Conservation (phyloP, 306 rosid genomes). For the Glycyrrhiza uralensis region DNA sequence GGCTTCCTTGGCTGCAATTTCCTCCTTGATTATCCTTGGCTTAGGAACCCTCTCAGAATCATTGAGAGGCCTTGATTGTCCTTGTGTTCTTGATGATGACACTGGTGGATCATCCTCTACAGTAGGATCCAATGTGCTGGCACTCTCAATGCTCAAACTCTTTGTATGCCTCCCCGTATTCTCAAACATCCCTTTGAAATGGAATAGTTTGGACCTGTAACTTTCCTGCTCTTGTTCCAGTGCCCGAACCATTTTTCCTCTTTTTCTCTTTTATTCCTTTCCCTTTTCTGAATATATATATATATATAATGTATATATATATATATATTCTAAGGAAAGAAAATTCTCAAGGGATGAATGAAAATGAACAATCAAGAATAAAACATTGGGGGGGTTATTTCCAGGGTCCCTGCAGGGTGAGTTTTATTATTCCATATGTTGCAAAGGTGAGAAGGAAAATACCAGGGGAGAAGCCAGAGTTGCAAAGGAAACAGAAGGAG, state of each 20-base stretch:
- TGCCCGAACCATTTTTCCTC: slow-evolving; percentile 50
- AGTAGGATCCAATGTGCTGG: slow-evolving; percentile 21
- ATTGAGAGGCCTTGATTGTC: slow-evolving; percentile 28
- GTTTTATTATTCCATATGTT: neutral
- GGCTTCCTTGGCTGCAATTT: slow-evolving; percentile 45
- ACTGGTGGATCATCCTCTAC: slow-evolving; percentile 39
- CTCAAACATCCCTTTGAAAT: slow-evolving; percentile 50
- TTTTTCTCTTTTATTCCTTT: neutral
- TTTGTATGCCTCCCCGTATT: slow-evolving; percentile 49
- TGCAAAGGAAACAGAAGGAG: slow-evolving; percentile 20
- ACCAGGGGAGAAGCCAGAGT: slow-evolving; percentile 27
- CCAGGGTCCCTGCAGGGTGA: slow-evolving; percentile 18
- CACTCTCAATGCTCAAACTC: slow-evolving; percentile 68
- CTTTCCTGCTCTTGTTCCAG: slow-evolving; percentile 47
- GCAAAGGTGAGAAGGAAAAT: slow-evolving; percentile 23
- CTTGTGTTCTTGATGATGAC: slow-evolving; percentile 37
- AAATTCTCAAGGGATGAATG: slow-evolving; percentile 23
- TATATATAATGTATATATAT: neutral
- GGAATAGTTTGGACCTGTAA: slow-evolving; percentile 41
- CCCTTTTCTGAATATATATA: neutral
- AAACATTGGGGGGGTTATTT: slow-evolving; percentile 35
- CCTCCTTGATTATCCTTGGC: slow-evolving; percentile 43
- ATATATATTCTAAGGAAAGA: slow-evolving; percentile 14
- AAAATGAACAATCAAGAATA: slow-evolving; percentile 37
- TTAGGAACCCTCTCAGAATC: slow-evolving; percentile 28